Percentiles rank a stretch among this genome's conserved stretches.
Evolutionary conservation across 73 alveolate species (phyloP).

Genomic region (Stentor roeselii): DNA sequence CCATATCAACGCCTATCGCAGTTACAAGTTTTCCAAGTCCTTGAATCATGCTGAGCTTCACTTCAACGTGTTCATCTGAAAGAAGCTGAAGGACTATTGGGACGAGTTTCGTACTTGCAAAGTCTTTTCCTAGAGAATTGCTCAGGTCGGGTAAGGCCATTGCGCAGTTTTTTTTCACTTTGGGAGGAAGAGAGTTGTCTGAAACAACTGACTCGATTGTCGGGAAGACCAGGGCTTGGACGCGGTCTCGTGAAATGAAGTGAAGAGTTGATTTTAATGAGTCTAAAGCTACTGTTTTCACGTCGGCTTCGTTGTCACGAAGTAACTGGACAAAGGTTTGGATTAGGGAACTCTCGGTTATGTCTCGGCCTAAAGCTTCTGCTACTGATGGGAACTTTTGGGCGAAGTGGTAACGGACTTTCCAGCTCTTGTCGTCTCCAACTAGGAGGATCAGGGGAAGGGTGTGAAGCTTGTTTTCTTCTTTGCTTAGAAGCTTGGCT

Average conservation of each 20-base stretch:
- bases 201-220: background rate
- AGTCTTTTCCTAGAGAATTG: conserved; percentile 30
- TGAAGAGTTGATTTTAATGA: conserved; percentile 52
- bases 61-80: conserved; percentile 95
- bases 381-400: conserved; percentile 92
- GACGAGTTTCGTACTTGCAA: conserved; percentile 66
- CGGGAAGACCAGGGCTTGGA: conserved; percentile 44
- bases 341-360: conserved; percentile 79
- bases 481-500: conserved; percentile 82
- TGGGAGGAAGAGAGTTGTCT: background rate
- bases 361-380: conserved; percentile 90
- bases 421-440: conserved; percentile 97
- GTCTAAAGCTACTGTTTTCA: conserved; percentile 87
- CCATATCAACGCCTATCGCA: conserved; percentile 84
- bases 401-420: conserved; percentile 91
- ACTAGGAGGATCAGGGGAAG: conserved; percentile 82
- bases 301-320: conserved; percentile 94
- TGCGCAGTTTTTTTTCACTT: background rate
- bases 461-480: conserved; percentile 83
- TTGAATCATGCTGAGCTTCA: conserved; percentile 77
- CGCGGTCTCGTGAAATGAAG: conserved; percentile 66
- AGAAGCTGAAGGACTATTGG: conserved; percentile 81
- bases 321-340: conserved; percentile 82
- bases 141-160: background rate
- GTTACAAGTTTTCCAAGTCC: conserved; percentile 85